Percentiles rank a stretch among this genome's conserved stretches.
These are phyloP conservation scores for Neoboletus brunneissimus DNA, from an alignment of 768 basidiomycete species.

Conservation along the genomic window DNA sequence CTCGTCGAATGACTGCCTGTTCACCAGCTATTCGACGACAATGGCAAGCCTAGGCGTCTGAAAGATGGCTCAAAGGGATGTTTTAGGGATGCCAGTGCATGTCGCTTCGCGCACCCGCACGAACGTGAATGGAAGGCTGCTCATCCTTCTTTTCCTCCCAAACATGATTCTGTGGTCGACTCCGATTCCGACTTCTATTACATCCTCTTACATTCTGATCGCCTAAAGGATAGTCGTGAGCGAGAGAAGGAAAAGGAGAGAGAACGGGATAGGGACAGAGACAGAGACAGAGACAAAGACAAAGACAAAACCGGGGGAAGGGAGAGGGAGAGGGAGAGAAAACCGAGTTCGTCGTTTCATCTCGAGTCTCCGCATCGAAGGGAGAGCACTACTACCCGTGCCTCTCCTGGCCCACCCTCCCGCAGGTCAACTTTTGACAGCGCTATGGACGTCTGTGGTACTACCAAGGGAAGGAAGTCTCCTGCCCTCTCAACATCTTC, in stretches of 20 bases:
- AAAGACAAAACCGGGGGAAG: no score
- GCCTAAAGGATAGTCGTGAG: conserved; percentile 6
- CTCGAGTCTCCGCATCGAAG: conserved; percentile 15
- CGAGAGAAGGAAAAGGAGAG: conserved; percentile 8
- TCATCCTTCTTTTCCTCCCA: conserved; percentile 25
- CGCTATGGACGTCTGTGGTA: conserved; percentile 1
- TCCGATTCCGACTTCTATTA: conserved; percentile 24
- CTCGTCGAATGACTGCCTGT: neutral
- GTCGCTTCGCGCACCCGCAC: conserved; percentile 33
- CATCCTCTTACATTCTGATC: conserved; percentile 9
- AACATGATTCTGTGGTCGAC: conserved; percentile 17
- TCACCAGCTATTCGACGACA: conserved; percentile 29
- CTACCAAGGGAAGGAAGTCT: conserved; percentile 17
- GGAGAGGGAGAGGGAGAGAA: conserved; percentile 7
- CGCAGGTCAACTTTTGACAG: conserved; percentile 16
- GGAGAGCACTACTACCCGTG: conserved; percentile 12
- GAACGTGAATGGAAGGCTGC: conserved; percentile 35
- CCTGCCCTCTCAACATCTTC: conserved; percentile 27
- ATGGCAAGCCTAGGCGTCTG: conserved; percentile 23
- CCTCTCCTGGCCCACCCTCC: conserved; percentile 14
- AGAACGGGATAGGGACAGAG: neutral
- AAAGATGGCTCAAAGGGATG: conserved; percentile 25
- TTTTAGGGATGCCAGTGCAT: conserved; percentile 16
- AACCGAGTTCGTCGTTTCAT: neutral
- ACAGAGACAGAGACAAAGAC: neutral